Evolutionary conservation across 1,284 basidiomycete species (phyloP).

Genomic region (Fomitopsis schrenkii): DNA sequence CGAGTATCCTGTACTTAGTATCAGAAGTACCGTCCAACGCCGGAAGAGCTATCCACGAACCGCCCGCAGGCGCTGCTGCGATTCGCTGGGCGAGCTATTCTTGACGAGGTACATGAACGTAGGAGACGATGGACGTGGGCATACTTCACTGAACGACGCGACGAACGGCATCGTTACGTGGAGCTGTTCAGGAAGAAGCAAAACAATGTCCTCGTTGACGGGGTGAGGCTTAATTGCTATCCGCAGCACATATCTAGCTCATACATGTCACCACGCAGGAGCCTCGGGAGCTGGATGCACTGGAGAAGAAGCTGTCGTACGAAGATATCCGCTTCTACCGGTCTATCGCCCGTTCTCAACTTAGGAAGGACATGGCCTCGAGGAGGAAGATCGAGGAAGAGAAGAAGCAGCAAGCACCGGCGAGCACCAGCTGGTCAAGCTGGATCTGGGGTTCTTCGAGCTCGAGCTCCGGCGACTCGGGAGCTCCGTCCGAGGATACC

Average conservation of each 20-base stretch:
- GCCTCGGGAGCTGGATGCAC: conserved; percentile 48
- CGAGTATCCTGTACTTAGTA: conserved; percentile 51
- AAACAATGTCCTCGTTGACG: conserved; percentile 49
- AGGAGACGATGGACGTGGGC: conserved; percentile 90
- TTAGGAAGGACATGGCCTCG: conserved; percentile 81
- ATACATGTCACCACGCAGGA: conserved; percentile 48
- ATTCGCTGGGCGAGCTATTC: conserved; percentile 83
- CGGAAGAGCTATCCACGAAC: conserved; percentile 61
- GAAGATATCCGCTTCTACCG: conserved; percentile 98
- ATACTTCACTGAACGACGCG: conserved; percentile 85
- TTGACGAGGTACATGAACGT: conserved; percentile 84
- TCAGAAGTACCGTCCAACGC: conserved; percentile 71
- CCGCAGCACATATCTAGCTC: background rate
- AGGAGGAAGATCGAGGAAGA: conserved; percentile 70
- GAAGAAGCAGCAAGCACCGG: conserved; percentile 45
- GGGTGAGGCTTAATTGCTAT: conserved; percentile 31
- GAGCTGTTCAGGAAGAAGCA: conserved; percentile 82
- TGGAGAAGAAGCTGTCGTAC: conserved; percentile 87
- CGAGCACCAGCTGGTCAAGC: conserved; percentile 63
- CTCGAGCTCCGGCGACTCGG: conserved; percentile 16
- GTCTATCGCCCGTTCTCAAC: conserved; percentile 87
- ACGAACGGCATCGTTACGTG: conserved; percentile 85
- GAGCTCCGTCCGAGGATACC: conserved; percentile 39
- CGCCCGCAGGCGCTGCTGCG: conserved; percentile 70
- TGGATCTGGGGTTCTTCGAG: conserved; percentile 81